Evolutionary conservation across 306 rosid genomes (phyloP).

Genomic region (Styphnolobium japonicum): DNA sequence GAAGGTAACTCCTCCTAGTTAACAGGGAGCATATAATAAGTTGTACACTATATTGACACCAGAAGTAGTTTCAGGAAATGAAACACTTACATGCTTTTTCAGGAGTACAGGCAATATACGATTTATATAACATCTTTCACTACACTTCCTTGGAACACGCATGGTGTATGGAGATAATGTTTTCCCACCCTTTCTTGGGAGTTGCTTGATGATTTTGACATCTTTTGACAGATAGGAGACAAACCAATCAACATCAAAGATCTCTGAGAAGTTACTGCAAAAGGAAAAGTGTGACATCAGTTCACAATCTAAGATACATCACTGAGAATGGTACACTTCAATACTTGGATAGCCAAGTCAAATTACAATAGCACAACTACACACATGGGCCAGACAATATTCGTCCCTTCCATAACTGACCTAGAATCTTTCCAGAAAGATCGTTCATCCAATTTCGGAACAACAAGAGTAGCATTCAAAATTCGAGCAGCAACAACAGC

Average conservation of each 20-base stretch:
- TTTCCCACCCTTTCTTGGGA: conserved; percentile 73
- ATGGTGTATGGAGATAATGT: conserved; percentile 57
- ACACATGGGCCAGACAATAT: background rate
- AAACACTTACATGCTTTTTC: conserved; percentile 87
- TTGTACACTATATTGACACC: conserved; percentile 1
- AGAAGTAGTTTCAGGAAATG: conserved; percentile 32
- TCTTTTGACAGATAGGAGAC: conserved; percentile 71
- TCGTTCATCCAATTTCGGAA: conserved; percentile 89
- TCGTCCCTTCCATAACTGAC: conserved; percentile 41
- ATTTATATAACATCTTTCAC: conserved; percentile 79
- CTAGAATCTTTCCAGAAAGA: conserved; percentile 98
- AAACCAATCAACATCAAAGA: conserved; percentile 89
- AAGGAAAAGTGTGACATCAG: conserved; percentile 32
- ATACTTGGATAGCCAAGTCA: conserved; percentile 4
- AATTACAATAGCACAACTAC: background rate
- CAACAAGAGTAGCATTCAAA: conserved; percentile 91
- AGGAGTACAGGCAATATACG: conserved; percentile 86
- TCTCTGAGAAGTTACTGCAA: conserved; percentile 94
- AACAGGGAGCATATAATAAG: conserved; percentile 15
- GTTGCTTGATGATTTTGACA: conserved; percentile 82
- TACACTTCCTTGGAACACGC: conserved; percentile 98
- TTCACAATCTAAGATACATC: background rate
- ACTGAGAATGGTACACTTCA: background rate
- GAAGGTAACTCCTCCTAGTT: background rate
- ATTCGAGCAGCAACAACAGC: conserved; percentile 96